Evolutionary conservation across 257 asterid genomes (phyloP).

Genomic region (Solanum pennellii): DNA sequence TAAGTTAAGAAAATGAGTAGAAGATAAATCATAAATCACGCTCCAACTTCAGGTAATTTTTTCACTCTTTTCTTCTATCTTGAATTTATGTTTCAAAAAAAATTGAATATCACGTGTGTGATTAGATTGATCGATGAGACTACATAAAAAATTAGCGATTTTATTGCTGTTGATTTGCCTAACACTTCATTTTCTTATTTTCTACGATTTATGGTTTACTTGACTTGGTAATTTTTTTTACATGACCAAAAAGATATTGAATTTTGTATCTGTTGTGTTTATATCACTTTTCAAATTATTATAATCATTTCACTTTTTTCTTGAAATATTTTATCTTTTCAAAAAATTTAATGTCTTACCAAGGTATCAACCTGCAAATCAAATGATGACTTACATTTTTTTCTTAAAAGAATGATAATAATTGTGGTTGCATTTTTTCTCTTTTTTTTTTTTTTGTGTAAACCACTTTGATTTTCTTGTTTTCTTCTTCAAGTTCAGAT

Average conservation of each 20-base stretch:
- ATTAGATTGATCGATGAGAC: not conserved
- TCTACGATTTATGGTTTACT: too few relatives aligned
- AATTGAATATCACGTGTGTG: not conserved
- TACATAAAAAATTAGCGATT: rapidly evolving
- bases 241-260: too few relatives aligned
- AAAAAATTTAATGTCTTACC: not conserved
- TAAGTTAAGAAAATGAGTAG: not conserved
- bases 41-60: too few relatives aligned
- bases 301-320: too few relatives aligned
- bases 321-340: too few relatives aligned
- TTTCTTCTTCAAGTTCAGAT: too few relatives aligned
- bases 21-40: not conserved
- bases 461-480: too few relatives aligned
- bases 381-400: not conserved
- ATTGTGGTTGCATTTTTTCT: not conserved
- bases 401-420: not conserved
- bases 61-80: too few relatives aligned
- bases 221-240: too few relatives aligned
- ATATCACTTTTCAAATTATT: too few relatives aligned
- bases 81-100: not conserved
- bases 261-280: too few relatives aligned
- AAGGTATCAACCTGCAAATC: not conserved
- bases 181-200: not conserved
- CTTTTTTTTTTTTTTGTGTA: too few relatives aligned
- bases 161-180: not conserved